Base-by-base conservation (phyloP, 768 basidiomycete species). In the Baorangia bicolor region DNA sequence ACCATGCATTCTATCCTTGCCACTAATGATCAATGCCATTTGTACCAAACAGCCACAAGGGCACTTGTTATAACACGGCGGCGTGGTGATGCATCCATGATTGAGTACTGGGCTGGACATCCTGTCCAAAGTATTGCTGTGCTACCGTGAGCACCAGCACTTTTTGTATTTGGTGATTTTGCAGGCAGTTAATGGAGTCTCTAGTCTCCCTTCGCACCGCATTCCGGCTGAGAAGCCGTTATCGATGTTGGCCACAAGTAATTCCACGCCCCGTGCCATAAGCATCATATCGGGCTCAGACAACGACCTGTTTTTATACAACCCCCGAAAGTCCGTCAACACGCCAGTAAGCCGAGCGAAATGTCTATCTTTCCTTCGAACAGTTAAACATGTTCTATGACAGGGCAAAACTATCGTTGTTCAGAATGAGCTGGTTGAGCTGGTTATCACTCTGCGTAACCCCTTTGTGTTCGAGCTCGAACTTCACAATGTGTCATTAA, bases 401-500 rank as follows among this genome's bases (percentile, higher is more conserved):
- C 56, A 87, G 85, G 78, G 75, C 8, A 81, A 84, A 75, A 75
- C 81, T 0, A 64, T 89, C 13, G 80, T 94, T 14, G 90, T 94
- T 1, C 90, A 91, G 68, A 87, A 87, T 61, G 97, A 98, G 69
- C 71, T 74, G 4, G 74, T 94, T 30, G 94, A 98, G 62, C 81
- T 98, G 61, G 79, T 86, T 9, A 76, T 98, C 42, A 87, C 88
- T 21, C 73, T 99, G n/a, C 84, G 85, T 53, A 99, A 99, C 70
- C 92, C 94, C 2, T 96, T 88, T 70, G 82, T 92, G 4, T 96
- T 98, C 70, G 92, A 95, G 57, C 77, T 99, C 13, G 94, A 98
- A 58, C 72, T 98, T 18, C 86, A 92, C 55, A 86, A 84, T 61
- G 69, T 98, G 35, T 82, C 84, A 5, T 74, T 98, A 16, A 92